A percentile compares a stretch with the other conserved stretches of the same genome.
These are phyloP conservation scores for Solanum boliviense DNA, from an alignment of 257 asterid genomes.

Conservation along the genomic window DNA sequence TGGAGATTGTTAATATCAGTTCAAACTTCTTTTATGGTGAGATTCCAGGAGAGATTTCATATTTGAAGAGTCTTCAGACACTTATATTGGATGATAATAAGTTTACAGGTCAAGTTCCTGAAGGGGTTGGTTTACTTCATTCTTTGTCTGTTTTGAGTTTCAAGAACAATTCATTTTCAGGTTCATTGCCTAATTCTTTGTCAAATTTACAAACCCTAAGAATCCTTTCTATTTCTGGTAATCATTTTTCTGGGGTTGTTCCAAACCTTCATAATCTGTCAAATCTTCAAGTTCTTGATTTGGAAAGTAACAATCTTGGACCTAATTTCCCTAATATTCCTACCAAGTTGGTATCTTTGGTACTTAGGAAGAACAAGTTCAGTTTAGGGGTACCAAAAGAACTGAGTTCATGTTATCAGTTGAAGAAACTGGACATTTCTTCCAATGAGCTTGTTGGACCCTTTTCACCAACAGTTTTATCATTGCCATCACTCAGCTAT, in stretches of 20 bases:
- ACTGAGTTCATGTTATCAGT: slow-evolving; percentile 41
- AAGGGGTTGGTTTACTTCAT: slow-evolving; percentile 34
- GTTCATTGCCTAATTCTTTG: slow-evolving; percentile 37
- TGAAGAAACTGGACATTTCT: slow-evolving; percentile 55
- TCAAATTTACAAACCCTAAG: slow-evolving; percentile 37
- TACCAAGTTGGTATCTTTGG: slow-evolving; percentile 40
- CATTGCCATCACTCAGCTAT: slow-evolving; percentile 50
- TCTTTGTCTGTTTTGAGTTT: slow-evolving; percentile 55
- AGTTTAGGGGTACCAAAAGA: slow-evolving; percentile 33
- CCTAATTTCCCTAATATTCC: slow-evolving; percentile 59
- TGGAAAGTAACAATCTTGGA: slow-evolving; percentile 52
- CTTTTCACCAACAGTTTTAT: slow-evolving; percentile 31
- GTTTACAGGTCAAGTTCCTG: slow-evolving; percentile 50
- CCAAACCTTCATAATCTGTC: slow-evolving; percentile 32
- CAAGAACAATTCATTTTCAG: slow-evolving; percentile 56
- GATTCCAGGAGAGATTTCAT: slow-evolving; percentile 49
- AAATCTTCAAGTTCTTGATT: slow-evolving; percentile 71
- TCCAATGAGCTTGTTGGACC: slow-evolving; percentile 44
- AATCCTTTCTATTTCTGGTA: slow-evolving; percentile 39
- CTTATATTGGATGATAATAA: slow-evolving; percentile 54
- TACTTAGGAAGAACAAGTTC: slow-evolving; percentile 52
- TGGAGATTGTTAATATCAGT: slow-evolving; percentile 66
- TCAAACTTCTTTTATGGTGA: slow-evolving; percentile 51
- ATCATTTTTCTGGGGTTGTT: slow-evolving; percentile 46
- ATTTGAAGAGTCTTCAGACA: slow-evolving; percentile 46